Base-by-base conservation (phyloP, 441 rosid genomes). In the Erodium texanum region DNA sequence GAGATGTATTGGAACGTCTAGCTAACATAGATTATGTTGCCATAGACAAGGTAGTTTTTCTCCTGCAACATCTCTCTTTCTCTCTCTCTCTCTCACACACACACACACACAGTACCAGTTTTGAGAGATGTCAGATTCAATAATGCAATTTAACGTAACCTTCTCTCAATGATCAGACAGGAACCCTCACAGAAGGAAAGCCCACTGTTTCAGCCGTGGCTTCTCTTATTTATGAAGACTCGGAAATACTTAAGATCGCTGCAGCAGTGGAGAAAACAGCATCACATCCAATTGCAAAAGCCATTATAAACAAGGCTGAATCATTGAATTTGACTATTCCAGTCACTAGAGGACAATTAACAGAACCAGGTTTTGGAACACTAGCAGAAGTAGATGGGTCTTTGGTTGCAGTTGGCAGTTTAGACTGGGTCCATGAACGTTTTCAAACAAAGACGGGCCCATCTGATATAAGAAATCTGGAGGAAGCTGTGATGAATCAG, bases 211-310 rank as follows among this genome's bases (percentile, higher is more conserved):
- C 87, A 71, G 86, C 82, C 7, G 84, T 94, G 70, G 87, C 87
- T 73, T 88, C 97, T 66, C 45, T 79, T 63, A 69, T 69, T 58
- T 82, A 85, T 59, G 72, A 82, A 68, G 91, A 91, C 71, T 74
- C 85, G 34, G 93, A 86, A 77, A 82, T 94, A 77, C 89, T 89
- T 75, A 80, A 79, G 82, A 74, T 91, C 73, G 93, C 97, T 75
- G 91, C 94, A 63, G 99, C 99, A 10, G 93, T 91, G 22, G 96
- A 93, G 85, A 88, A 80, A 82, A 91, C 93, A 74, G 92, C 93
- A 14, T 73, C 80, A 62, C 99, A 93, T 74, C 99, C 97, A 66
- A 87, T 93, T 74, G 97, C 99, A 64, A 86, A 78, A 73, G 96
- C 97, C 69, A 88, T 91, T 62, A 70, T 88, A 78, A 81, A 79